These are phyloP conservation scores for Wickerhamiella australiensis DNA, from an alignment of 805 yeast species.

Conservation along the genomic window DNA sequence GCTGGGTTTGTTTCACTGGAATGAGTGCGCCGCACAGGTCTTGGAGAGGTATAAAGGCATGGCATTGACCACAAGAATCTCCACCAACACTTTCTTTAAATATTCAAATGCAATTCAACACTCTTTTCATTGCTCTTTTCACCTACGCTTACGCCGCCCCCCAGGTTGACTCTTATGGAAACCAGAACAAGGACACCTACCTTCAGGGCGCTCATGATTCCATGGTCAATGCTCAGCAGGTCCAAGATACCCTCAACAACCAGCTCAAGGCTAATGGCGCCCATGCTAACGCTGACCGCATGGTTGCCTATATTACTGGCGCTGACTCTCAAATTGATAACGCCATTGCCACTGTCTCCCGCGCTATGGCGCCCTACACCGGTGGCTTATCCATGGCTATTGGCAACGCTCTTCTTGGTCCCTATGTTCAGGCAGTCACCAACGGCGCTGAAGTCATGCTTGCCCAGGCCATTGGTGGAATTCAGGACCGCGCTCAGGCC, in stretches of 20 bases:
- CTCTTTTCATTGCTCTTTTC: constrained; percentile 17
- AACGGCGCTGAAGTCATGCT: too few species aligned
- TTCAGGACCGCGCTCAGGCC: constrained; percentile 15
- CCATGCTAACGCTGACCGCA: too few species aligned
- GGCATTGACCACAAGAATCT: neutral
- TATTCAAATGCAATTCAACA: constrained; percentile 15
- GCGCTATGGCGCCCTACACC: constrained; percentile 17
- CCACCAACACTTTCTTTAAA: neutral
- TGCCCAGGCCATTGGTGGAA: constrained; percentile 20
- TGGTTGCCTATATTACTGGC: too few species aligned
- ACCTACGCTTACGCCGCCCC: constrained; percentile 13
- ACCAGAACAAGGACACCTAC: constrained; percentile 12
- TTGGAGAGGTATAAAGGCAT: neutral
- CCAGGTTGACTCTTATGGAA: neutral
- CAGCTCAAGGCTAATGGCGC: too few species aligned
- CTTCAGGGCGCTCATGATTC: constrained; percentile 12
- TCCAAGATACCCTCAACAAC: constrained; percentile 14
- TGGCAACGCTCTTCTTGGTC: constrained; percentile 21
- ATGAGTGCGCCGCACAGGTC: neutral
- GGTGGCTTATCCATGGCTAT: constrained; percentile 17
- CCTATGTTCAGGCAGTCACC: constrained; percentile 26
- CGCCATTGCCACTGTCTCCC: constrained; percentile 19
- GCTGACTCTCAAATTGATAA: constrained; percentile 27
- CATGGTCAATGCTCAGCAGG: constrained; percentile 19
- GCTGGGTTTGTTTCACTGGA: neutral